Evolutionary conservation across 495 filamentous ascomycete genomes (phyloP), one percentile per base, ranked within the genome.

Genomic region (Hypoxylon rickii): DNA sequence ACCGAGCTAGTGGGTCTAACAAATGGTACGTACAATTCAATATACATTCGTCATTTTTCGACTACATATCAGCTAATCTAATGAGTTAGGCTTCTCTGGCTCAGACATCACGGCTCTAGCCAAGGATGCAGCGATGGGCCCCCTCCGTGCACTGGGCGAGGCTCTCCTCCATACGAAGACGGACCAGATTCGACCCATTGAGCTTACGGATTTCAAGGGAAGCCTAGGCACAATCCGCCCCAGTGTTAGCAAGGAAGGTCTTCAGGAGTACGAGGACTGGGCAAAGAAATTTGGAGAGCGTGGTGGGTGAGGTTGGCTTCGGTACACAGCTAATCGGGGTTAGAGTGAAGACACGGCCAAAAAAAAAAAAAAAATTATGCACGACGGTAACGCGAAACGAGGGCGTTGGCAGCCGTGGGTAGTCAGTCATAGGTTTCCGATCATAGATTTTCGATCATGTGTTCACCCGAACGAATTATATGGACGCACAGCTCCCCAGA

Each of bases 91-190:
- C 42, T 99, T 96, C 76, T 96, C 90, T 29, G 95, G 94, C 52
- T 96, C 91, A 2, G 94, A 99, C 68, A 96, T 99, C 47, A 99
- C 94, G 7, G 94, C 94, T 4, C 75, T 99, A 18, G 95, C 94
- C 7, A 99, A 99, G 71, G 94, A 99, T 67, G 94, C 94, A 7
- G 94, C 94, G 18, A 99, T 99, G 94, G 95, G 94, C 0, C 94
- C 95, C 7, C 79, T 99, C 11, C 86, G 95, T 15, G 92, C 89
- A 48, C 78, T 99, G 2, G 94, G 94, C 16, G 95, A 97, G 67
- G 88, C 89, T 13, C 76, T 99, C 32, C 78, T 99, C 18, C 83
- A 89, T 57, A 97, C 92, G 74, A 86, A 86, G 3, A 94, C 90
- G 83, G 94, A 97, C 51, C 86, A 97, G 51, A 96, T 99, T 64